phyloP scores from a whole-genome alignment of 495 filamentous ascomycete species.

The Penicillium coprophilum region DNA sequence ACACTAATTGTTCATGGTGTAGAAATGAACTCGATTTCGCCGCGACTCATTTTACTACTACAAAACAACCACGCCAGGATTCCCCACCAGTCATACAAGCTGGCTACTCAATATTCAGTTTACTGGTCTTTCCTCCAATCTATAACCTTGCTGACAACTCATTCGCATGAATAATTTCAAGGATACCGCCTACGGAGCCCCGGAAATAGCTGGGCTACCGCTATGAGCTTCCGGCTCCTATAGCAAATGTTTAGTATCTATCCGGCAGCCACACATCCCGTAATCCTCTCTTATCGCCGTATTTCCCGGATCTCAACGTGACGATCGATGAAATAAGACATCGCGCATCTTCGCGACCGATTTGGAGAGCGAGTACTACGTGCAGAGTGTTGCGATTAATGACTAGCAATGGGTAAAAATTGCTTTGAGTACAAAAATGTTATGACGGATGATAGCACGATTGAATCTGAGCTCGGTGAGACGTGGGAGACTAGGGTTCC shows the following conservation, averaged over 20 bases:
- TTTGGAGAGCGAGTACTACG: constrained; percentile 52
- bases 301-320: constrained; percentile 60
- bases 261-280: constrained; percentile 61
- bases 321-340: constrained; percentile 52
- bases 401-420: constrained; percentile 39
- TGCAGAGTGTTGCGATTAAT: constrained; percentile 48
- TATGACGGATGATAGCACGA: constrained; percentile 58
- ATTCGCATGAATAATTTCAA: constrained; percentile 26
- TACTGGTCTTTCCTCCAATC: background rate
- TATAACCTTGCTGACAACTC: background rate
- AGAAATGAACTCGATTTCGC: too few species aligned
- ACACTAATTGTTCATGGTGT: too few species aligned
- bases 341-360: constrained; percentile 50
- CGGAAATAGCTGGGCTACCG: constrained; percentile 68
- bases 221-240: constrained; percentile 68
- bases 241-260: constrained; percentile 74
- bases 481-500: background rate
- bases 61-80: constrained; percentile 57
- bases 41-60: constrained; percentile 66
- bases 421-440: constrained; percentile 62
- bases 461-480: constrained; percentile 13
- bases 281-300: constrained; percentile 62
- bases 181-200: constrained; percentile 54
- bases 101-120: constrained; percentile 50
- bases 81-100: constrained; percentile 45